Base-by-base conservation (phyloP, 352 stramenopile species). In the Phytophthora pinifolia region DNA sequence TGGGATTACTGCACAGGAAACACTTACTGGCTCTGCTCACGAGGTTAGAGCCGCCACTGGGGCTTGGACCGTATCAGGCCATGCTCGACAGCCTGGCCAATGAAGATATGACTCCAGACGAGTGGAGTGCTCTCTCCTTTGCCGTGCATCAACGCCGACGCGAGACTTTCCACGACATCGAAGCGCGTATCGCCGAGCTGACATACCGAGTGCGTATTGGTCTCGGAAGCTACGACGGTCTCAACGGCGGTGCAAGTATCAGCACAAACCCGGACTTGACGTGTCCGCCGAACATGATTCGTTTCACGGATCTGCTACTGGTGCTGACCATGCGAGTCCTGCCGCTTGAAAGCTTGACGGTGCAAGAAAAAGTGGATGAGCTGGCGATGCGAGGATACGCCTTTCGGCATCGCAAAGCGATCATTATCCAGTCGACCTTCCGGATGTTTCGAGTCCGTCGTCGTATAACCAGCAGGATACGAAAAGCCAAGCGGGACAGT, bases 311-410 rank as follows among this genome's bases (percentile, higher is more conserved):
- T 50, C 32, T 94, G 2, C 54, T 94, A 9, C 52, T 92, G 8
- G 80, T 92, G 4, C 59, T 94, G 3, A 85, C 79, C 5, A 72
- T 76, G 45, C 72, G 83, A 22, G 79, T 88, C 27, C 56, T 92
- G 2, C 83, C 81, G 4, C 49, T 88, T 6, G 81, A 89, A 10
- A 81, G 81, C 32, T 56, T 90, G 25, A 89, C 83, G 1, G 80
- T 94, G 1, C 74, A 86, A 39, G 83, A 92, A 39, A 94, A 94
- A 70, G 83, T 94, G 6, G 78, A 92, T 37, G 83, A 94, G 38
- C 59, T 94, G 1, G 80, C 81, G 0, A 79, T 91, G 17, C 76
- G 79, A 18, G 72, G 76, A 6, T 91, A 90, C 42, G 78, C 87
- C 8, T 76, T 76, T 14, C 79, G 79, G 6, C 77, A 90, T 46